These are phyloP conservation scores for Starmerella kuoi DNA, from an alignment of 805 yeast genomes.

Conservation along the genomic window DNA sequence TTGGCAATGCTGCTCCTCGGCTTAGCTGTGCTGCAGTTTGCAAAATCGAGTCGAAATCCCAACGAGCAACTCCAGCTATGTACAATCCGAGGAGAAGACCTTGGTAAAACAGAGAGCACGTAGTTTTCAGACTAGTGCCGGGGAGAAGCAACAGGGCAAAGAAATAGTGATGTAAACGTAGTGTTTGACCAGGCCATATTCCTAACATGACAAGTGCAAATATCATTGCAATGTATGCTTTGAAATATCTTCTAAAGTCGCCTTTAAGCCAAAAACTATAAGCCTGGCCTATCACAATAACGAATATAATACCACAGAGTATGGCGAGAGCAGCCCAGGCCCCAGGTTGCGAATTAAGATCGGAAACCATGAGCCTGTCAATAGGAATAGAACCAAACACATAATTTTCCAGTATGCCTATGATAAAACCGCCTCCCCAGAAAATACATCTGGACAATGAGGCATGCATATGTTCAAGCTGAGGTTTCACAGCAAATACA, in stretches of 20 bases:
- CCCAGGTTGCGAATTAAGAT: slow-evolving; percentile 65
- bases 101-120: slow-evolving; percentile 47
- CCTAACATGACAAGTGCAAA: slow-evolving; percentile 37
- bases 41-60: slow-evolving; percentile 87
- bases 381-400: slow-evolving; percentile 83
- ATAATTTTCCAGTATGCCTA: slow-evolving; percentile 72
- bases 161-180: slow-evolving; percentile 73
- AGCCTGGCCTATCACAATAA: slow-evolving; percentile 61
- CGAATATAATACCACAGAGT: slow-evolving; percentile 37
- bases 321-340: slow-evolving; percentile 51
- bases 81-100: slow-evolving; percentile 74
- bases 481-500: slow-evolving; percentile 35
- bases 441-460: slow-evolving; percentile 33
- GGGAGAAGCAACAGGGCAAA: slow-evolving; percentile 67
- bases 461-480: slow-evolving; percentile 21
- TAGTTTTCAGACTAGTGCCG: slow-evolving; percentile 53
- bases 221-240: slow-evolving; percentile 40
- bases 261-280: slow-evolving; percentile 61
- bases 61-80: slow-evolving; percentile 72
- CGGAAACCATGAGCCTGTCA: slow-evolving; percentile 64
- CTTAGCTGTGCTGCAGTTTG: slow-evolving; percentile 58
- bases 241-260: slow-evolving; percentile 43
- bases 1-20: slow-evolving; percentile 42
- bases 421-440: slow-evolving; percentile 77
- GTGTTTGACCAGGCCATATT: slow-evolving; percentile 49